phyloP scores from a whole-genome alignment of 768 basidiomycete species.

The Tulasnella sp. region DNA sequence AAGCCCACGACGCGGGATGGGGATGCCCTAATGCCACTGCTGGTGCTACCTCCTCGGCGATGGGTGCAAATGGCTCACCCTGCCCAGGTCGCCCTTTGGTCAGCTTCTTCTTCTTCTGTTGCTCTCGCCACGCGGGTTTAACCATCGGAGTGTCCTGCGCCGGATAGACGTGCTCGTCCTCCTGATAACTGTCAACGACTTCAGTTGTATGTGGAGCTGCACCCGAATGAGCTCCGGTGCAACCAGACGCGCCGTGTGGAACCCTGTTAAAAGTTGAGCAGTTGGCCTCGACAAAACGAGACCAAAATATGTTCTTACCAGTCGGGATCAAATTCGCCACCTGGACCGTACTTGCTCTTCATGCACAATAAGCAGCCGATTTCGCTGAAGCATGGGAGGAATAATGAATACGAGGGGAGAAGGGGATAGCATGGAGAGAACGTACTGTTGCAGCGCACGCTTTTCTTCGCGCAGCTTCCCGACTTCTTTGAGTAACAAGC shows the following conservation, averaged over 20 bases:
- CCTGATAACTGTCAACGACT: background rate
- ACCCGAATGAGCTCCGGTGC: slow-evolving; percentile 1
- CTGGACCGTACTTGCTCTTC: slow-evolving; percentile 70
- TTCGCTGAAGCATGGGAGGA: slow-evolving; percentile 34
- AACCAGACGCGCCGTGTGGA: slow-evolving; percentile 4
- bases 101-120: slow-evolving; percentile 40
- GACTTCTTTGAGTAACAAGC: slow-evolving; percentile 72
- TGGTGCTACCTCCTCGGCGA: background rate
- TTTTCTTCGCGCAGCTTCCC: slow-evolving; percentile 72
- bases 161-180: slow-evolving; percentile 30
- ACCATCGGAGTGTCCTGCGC: slow-evolving; percentile 33
- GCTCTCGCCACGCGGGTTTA: slow-evolving; percentile 51
- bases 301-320: slow-evolving; percentile 33
- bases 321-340: slow-evolving; percentile 75
- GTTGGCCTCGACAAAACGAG: background rate
- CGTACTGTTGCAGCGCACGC: slow-evolving; percentile 67
- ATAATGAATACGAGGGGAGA: background rate
- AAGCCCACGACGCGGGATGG: slow-evolving; percentile 29
- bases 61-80: background rate
- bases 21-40: background rate
- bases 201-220: background rate
- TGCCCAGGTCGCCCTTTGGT: slow-evolving; percentile 26
- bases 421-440: slow-evolving; percentile 28
- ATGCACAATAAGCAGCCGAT: slow-evolving; percentile 58
- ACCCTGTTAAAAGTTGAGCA: slow-evolving; percentile 1